phyloP scores from a whole-genome alignment of 108 stramenopile genomes.

The Craspedostauros australis region DNA sequence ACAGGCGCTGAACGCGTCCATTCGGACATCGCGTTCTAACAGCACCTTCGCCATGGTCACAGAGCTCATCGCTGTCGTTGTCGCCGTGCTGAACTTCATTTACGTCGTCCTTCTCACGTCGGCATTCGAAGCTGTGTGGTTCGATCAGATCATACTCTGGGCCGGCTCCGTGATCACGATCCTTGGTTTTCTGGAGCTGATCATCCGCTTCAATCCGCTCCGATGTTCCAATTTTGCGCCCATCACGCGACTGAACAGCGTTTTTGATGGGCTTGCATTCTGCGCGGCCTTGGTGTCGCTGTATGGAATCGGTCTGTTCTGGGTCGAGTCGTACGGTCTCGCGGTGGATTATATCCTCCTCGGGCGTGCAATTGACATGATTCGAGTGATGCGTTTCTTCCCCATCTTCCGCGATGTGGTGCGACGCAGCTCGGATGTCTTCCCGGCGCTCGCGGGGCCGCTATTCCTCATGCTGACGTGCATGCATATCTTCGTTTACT shows the following conservation, averaged over 20 bases:
- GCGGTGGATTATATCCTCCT: conserved; percentile 28
- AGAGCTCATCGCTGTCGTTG: conserved; percentile 32
- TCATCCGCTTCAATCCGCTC: conserved; percentile 31
- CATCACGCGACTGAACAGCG: conserved; percentile 27
- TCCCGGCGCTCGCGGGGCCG: conserved; percentile 45
- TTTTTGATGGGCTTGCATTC: conserved; percentile 50
- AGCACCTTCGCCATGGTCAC: conserved; percentile 30
- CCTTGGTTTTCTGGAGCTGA: conserved; percentile 37
- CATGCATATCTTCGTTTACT: conserved; percentile 39
- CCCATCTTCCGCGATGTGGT: conserved; percentile 48
- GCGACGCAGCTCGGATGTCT: conserved; percentile 39
- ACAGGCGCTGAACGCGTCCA: conserved; percentile 40
- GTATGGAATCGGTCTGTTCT: conserved; percentile 18
- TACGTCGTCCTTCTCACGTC: conserved; percentile 46
- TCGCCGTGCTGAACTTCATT: conserved; percentile 43
- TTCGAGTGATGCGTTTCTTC: conserved; percentile 49
- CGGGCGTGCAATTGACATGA: conserved; percentile 51
- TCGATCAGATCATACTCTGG: conserved; percentile 4
- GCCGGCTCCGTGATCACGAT: conserved; percentile 36
- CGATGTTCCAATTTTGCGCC: conserved; percentile 31
- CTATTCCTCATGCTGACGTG: conserved; percentile 31
- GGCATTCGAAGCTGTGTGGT: conserved; percentile 14
- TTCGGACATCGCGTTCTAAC: conserved; percentile 34
- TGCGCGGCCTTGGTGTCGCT: conserved; percentile 34
- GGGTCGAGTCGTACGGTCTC: background rate